Evolutionary conservation across 129 eudicot species (phyloP).

Genomic region (Flaveria trinervia): DNA sequence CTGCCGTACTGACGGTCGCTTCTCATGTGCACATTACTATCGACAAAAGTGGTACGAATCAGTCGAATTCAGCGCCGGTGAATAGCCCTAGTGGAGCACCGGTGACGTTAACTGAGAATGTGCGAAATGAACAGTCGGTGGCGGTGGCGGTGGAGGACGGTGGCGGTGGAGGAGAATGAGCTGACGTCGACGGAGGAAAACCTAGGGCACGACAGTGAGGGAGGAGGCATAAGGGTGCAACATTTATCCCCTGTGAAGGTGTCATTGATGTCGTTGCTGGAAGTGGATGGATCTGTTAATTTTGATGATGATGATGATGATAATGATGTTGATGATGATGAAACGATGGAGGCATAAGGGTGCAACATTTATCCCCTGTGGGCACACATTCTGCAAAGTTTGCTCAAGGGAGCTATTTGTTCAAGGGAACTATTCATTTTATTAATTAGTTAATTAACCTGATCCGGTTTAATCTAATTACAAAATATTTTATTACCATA

Average conservation of each 20-base stretch:
- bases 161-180: conserved; percentile 13
- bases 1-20: no score
- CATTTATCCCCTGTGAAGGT: conserved; percentile 41
- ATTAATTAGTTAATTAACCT: no score
- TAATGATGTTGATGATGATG: conserved; percentile 20
- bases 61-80: no score
- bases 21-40: no score
- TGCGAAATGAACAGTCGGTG: no score
- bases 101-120: no score
- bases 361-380: conserved; percentile 86
- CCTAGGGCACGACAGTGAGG: conserved; percentile 21
- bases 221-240: background rate
- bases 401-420: conserved; percentile 87
- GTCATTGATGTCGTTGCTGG: conserved; percentile 84
- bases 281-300: conserved; percentile 57
- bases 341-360: conserved; percentile 69
- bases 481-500: no score
- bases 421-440: no score
- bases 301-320: conserved; percentile 41
- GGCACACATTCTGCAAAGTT: conserved; percentile 85
- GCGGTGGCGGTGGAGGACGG: no score
- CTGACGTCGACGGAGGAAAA: conserved; percentile 19
- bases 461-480: no score
- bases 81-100: no score
- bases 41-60: no score